Evolutionary conservation across 345 rosid genomes (phyloP), one percentile per base, ranked within the genome.

Genomic region (Crucihimalaya himalaica): DNA sequence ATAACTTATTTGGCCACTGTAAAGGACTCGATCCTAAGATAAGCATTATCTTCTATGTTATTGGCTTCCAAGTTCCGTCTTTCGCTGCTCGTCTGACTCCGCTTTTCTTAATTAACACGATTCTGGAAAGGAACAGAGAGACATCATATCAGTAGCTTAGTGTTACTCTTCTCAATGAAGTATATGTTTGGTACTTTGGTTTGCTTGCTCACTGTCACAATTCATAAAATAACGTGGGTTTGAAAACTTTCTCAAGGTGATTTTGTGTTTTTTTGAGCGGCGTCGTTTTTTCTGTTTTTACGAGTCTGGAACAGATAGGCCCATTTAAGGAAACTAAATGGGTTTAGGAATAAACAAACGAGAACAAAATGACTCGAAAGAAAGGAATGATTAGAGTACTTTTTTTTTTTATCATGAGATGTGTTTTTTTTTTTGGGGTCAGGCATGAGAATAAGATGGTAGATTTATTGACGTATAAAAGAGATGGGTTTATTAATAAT

Each of bases 131-230:
- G 3, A 20, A 15, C 20, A 57, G 5, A 20, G 62, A 18, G 42
- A 42, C 5, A 25, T 53, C 25, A 29, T 27, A 40, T 68, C 52
- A 8, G 15, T 53, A 27, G 45, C 11, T 52, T 67, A 40, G 72
- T 37, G 12, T 53, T 25, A 53, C 62, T 37, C 61, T 11, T 39
- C 28, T 67, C 11, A 51, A 16, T 68, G 34, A 40, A 40, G 12
- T 39, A 7, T 55, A 55, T n/a, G 43, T 42, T 68, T 68, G 29
- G 14, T 55, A 28, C 42, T 42, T 68, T 68, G 29, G 14, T 55
- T 40, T 55, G 53, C 29, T 54, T 29, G 53, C 52, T 39, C 27
- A 40, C n/a, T 9, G 6, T 64, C 29, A 32, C 43, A 68, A 18
- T 42, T 40, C 52, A 42, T 46, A 46, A 46, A 46, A 58, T 21